Conservation (phyloP, 129 eudicot genomes). For the Pulicaria dysenterica region DNA sequence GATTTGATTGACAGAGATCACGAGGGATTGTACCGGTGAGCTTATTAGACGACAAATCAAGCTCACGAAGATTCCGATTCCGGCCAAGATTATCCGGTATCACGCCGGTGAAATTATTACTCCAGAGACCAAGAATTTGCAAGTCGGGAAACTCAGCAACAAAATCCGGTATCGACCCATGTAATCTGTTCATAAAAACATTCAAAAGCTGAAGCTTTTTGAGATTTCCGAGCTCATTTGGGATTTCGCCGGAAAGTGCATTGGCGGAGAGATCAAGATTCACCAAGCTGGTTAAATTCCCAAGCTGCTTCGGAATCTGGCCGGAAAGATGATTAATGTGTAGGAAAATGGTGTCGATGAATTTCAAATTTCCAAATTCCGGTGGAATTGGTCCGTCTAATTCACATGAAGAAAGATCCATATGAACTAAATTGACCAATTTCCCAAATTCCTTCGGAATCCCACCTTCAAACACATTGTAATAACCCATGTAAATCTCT, state of each 20-base stretch:
- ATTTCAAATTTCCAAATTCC: constrained; percentile 71
- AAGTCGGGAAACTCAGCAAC: constrained; percentile 72
- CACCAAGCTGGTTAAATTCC: constrained; percentile 68
- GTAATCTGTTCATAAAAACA: constrained; percentile 81
- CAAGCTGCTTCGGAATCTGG: constrained; percentile 69
- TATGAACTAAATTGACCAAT: constrained; percentile 58
- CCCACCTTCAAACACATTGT: constrained; percentile 77
- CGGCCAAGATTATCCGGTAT: constrained; percentile 74
- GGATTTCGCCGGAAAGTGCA: constrained; percentile 78
- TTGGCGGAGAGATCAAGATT: constrained; percentile 88
- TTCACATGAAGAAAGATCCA: constrained; percentile 85
- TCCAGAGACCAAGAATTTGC: constrained; percentile 68
- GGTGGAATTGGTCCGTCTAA: constrained; percentile 75
- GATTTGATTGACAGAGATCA: constrained; percentile 66
- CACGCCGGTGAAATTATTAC: constrained; percentile 87
- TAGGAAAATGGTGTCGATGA: constrained; percentile 69
- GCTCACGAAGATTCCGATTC: constrained; percentile 61
- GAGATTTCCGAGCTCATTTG: constrained; percentile 63
- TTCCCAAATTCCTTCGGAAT: constrained; percentile 81
- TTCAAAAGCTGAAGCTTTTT: constrained; percentile 59
- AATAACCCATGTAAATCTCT: constrained; percentile 80
- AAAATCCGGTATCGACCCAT: constrained; percentile 86
- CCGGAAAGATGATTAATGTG: constrained; percentile 76
- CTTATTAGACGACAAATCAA: constrained; percentile 94
- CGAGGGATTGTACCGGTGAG: constrained; percentile 90